These are phyloP conservation scores for Symbiotaphrina buchneri DNA, from an alignment of 495 filamentous ascomycete genomes.

Conservation along the genomic window DNA sequence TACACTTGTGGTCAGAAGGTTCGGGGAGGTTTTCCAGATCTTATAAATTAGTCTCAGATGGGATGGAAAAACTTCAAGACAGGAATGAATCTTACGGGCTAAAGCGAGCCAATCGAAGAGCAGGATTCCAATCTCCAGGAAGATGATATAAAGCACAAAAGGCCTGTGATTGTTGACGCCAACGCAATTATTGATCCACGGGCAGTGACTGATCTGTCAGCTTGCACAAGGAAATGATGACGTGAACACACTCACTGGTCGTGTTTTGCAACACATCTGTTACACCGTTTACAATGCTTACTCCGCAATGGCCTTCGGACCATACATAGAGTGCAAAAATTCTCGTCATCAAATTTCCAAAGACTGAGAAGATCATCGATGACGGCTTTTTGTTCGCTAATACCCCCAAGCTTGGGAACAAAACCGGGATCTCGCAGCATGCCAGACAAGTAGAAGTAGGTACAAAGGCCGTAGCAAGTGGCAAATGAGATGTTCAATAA, in stretches of 20 bases:
- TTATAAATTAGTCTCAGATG: constrained; percentile 7
- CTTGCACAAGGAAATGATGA: neutral
- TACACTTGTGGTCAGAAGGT: constrained; percentile 32
- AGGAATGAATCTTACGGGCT: constrained; percentile 2
- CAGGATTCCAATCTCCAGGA: constrained; percentile 50
- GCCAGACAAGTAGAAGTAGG: constrained; percentile 67
- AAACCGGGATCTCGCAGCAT: constrained; percentile 84
- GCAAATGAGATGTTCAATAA: constrained; percentile 57
- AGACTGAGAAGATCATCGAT: constrained; percentile 63
- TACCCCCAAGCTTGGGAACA: constrained; percentile 77
- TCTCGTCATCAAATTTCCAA: constrained; percentile 82
- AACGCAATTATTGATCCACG: constrained; percentile 93
- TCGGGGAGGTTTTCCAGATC: constrained; percentile 22
- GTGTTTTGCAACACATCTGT: constrained; percentile 84
- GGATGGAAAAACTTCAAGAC: neutral
- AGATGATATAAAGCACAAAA: constrained; percentile 75
- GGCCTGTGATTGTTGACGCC: constrained; percentile 88
- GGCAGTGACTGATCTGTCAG: constrained; percentile 50
- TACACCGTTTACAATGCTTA: constrained; percentile 84
- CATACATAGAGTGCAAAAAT: constrained; percentile 91
- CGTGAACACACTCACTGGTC: constrained; percentile 53
- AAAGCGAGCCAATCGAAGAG: constrained; percentile 20
- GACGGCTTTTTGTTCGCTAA: constrained; percentile 65
- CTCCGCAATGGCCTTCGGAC: constrained; percentile 72
- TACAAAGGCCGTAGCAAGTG: constrained; percentile 34